Base-by-base conservation (phyloP, 768 basidiomycete genomes). In the Strobilomyces echinocephalus region DNA sequence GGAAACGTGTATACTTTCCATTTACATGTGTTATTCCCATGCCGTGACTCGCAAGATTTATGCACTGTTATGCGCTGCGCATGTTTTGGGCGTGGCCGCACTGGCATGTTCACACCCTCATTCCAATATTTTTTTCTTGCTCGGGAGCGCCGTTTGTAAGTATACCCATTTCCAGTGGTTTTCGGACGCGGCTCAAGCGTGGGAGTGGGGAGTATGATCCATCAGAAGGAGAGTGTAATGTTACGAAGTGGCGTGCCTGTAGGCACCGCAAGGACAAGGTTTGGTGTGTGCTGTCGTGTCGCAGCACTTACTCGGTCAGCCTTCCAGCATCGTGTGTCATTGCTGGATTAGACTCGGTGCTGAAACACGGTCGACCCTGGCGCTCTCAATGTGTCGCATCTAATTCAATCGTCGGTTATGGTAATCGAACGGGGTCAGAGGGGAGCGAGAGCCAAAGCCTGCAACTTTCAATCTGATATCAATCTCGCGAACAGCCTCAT, bases 201-300 rank as follows among this genome's bases (percentile, higher is more conserved):
- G 62, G 41, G 65, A 59, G 54, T 50, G 55, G 53, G 24, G 46
- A 12, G 39, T 24, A 24, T 18, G 54, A 49, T 60, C 60, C 56
- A 62, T 62, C 60, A 59, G 62, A 59, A 38, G 34, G 36, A 46
- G 18, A 39, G 50, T 34, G 50, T 56, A 44, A 56, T 21, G 62
- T 60, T 57, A 57, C 40, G 62, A 39, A 28, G 34, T 31, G 45
- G 50, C 46, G 65, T 66, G 49, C 61, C 59, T 66, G 34, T 55
- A 48, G 58, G 64, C 66, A 66, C 65, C 49, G 64, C 64, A 67
- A 67, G 65, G 64, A 62, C 60, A 65, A 64, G 60, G 60, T 67
- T 66, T 66, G 40, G 49, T 45, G 24, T 16, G 28, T 33, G 16
- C 9, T 38, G 41, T 47, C 51, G 50, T 50, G 58, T 43, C 21